Evolutionary conservation across 176 grass and related monocot species (phyloP).

Genomic region (Ensete glaucum): DNA sequence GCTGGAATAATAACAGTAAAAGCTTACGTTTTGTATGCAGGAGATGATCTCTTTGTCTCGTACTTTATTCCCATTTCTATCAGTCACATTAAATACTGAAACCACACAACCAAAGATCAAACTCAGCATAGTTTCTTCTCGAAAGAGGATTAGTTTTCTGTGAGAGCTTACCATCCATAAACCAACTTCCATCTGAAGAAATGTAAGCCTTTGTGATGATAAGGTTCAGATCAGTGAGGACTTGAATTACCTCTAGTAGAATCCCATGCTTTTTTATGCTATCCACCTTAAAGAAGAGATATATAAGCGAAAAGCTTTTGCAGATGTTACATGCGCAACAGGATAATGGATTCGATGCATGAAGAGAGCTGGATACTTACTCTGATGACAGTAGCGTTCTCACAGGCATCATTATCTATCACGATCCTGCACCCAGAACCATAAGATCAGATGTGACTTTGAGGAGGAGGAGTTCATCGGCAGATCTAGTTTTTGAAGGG

Average conservation of each 20-base stretch:
- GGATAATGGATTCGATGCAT: not conserved
- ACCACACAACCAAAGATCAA: not conserved
- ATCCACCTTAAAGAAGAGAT: slow-evolving; percentile 33
- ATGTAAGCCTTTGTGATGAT: slow-evolving; percentile 80
- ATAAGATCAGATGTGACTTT: not conserved
- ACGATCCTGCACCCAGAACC: slow-evolving; percentile 45
- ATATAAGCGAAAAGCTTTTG: not conserved
- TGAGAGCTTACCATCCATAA: slow-evolving; percentile 63
- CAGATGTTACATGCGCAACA: not conserved
- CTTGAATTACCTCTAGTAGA: slow-evolving; percentile 78
- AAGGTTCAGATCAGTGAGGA: slow-evolving; percentile 78
- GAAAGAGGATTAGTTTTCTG: not conserved
- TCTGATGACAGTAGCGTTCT: slow-evolving; percentile 58
- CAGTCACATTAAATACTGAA: slow-evolving; percentile 81
- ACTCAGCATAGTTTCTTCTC: not conserved
- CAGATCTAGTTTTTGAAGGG: not conserved
- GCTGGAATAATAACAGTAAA: not conserved
- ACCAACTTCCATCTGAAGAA: slow-evolving; percentile 85
- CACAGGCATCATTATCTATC: slow-evolving; percentile 67
- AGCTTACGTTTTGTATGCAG: slow-evolving; percentile 61
- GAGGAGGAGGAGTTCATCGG: not conserved
- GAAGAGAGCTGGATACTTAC: slow-evolving; percentile 7
- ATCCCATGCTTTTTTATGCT: slow-evolving; percentile 74
- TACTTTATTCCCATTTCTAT: slow-evolving; percentile 59
- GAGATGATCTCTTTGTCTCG: slow-evolving; percentile 44